Evolutionary conservation across 257 asterid genomes (phyloP).

Genomic region (Solanum piurae): DNA sequence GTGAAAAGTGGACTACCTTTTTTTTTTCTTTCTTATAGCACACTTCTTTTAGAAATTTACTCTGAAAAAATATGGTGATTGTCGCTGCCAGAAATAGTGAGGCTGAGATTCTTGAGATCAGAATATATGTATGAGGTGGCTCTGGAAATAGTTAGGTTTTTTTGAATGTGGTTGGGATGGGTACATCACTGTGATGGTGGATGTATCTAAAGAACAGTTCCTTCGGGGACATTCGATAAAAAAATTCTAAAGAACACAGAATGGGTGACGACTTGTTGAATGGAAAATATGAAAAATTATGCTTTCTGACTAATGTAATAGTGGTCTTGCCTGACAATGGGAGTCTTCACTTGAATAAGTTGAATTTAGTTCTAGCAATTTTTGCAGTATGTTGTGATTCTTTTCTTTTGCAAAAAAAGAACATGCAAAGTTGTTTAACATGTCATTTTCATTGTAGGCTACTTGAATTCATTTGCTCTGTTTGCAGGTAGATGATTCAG

Average conservation of each 20-base stretch:
- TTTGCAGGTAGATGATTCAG: slow-evolving; percentile 92
- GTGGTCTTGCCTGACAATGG: background rate
- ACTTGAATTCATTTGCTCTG: slow-evolving; percentile 4
- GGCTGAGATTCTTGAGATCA: background rate
- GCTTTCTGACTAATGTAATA: background rate
- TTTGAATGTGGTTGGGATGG: background rate
- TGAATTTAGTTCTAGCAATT: no score
- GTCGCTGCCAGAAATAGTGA: background rate
- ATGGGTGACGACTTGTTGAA: background rate
- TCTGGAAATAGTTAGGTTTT: background rate
- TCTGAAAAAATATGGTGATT: background rate
- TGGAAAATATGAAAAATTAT: background rate
- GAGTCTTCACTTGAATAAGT: background rate
- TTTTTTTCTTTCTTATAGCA: background rate
- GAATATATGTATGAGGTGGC: background rate
- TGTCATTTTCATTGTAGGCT: background rate
- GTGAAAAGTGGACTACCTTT: background rate
- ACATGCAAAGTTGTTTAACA: background rate
- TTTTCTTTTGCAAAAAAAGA: background rate
- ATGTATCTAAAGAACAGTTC: background rate
- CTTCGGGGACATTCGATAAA: no score
- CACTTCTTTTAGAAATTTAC: background rate
- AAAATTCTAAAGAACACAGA: background rate
- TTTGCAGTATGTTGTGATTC: no score
- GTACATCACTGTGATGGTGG: background rate